Conservation (phyloP, 2,329 filamentous ascomycete species). For the Orbilia javanica region DNA sequence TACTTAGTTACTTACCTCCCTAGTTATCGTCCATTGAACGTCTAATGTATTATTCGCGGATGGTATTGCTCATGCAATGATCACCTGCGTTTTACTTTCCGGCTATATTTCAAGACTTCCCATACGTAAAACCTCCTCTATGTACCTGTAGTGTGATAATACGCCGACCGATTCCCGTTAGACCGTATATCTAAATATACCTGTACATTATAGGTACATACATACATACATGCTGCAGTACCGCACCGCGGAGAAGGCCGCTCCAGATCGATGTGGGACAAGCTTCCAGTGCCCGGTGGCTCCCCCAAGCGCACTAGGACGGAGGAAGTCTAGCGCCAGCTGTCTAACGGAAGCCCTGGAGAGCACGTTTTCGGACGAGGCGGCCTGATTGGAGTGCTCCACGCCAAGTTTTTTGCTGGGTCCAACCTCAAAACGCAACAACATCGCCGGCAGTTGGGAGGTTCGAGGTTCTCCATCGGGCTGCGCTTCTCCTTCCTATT, state of each 20-base stretch:
- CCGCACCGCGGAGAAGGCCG: conserved; percentile 16
- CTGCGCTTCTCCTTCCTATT: conserved; percentile 20
- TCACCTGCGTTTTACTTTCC: conserved; percentile 2
- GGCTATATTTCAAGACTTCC: conserved; percentile 3
- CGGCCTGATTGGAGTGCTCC: conserved; percentile 45
- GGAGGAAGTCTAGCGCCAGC: conserved; percentile 4
- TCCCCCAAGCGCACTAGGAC: conserved; percentile 3
- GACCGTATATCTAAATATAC: neutral
- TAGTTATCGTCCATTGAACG: neutral
- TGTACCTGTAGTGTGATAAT: too few species aligned
- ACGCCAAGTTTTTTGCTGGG: conserved; percentile 40
- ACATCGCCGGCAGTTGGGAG: conserved; percentile 35
- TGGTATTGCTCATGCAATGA: neutral
- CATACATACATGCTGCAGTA: neutral
- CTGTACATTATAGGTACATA: neutral
- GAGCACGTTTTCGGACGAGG: conserved; percentile 48
- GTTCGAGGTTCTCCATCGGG: conserved; percentile 26
- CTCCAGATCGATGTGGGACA: conserved; percentile 3
- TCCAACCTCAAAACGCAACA: conserved; percentile 46
- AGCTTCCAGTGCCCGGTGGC: neutral
- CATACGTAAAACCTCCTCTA: too few species aligned
- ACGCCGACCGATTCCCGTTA: too few species aligned
- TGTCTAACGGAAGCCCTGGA: conserved; percentile 6
- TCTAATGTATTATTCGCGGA: conserved; percentile 20
- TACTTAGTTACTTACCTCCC: neutral